phyloP scores from a whole-genome alignment of 23 red algal species.

The Chondrus crispus region DNA sequence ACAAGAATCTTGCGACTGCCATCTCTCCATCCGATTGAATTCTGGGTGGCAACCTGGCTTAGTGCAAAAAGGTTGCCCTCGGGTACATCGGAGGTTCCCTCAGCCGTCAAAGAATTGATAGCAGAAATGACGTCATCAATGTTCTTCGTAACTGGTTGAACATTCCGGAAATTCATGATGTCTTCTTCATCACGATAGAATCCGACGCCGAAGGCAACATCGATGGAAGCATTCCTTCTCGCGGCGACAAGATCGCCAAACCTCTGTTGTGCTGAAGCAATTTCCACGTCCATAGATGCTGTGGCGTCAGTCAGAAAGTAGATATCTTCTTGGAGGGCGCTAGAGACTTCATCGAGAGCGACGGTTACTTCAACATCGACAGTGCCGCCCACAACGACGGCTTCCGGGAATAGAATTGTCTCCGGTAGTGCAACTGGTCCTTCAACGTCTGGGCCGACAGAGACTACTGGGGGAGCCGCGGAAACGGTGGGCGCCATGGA shows the following conservation, averaged over 20 bases:
- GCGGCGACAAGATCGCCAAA: background rate
- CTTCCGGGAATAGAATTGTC: no score
- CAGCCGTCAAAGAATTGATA: background rate
- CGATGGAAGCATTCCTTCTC: background rate
- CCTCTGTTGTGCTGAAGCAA: background rate
- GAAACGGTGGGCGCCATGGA: no score
- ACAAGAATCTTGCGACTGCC: background rate
- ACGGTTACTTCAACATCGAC: no score
- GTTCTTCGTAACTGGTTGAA: background rate
- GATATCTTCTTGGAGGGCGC: slow-evolving; percentile 27
- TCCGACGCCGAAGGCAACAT: background rate
- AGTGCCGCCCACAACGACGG: no score
- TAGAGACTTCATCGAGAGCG: background rate
- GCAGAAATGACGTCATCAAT: background rate
- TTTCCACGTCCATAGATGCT: background rate
- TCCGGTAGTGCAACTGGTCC: no score
- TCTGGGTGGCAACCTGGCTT: background rate
- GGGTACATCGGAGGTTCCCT: background rate
- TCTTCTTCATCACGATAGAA: background rate
- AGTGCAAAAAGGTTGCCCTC: background rate
- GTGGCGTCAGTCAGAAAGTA: slow-evolving; percentile 38
- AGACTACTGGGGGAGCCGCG: no score
- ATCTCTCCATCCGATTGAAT: background rate
- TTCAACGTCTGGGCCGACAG: no score
- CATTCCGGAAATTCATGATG: background rate